A percentile compares a stretch with the other conserved stretches of the same genome.
Conservation (phyloP, 495 filamentous ascomycete genomes). For the Aspergillus ellipticus region DNA sequence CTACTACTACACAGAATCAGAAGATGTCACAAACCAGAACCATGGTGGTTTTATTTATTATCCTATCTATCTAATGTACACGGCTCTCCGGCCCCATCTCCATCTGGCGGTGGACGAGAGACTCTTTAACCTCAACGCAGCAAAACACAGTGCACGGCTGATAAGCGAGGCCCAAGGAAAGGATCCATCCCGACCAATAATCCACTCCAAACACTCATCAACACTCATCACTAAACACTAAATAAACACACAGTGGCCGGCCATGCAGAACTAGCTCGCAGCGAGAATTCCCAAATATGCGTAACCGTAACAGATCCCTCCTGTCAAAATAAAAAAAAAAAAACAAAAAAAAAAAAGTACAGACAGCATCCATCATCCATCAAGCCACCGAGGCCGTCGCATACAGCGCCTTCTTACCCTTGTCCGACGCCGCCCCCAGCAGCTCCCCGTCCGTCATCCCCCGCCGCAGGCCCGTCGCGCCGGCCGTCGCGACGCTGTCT, state of each 20-base stretch:
- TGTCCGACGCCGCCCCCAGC: constrained; percentile 18
- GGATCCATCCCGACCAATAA: neutral
- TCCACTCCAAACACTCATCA: neutral
- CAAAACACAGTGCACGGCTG: no score
- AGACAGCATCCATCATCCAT: no score
- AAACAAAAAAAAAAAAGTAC: no score
- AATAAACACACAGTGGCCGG: neutral
- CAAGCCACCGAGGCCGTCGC: constrained; percentile 23
- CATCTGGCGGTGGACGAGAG: no score
- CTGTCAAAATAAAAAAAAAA: no score
- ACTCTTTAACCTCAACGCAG: no score
- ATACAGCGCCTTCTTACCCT: constrained; percentile 18
- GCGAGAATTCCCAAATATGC: constrained; percentile 5
- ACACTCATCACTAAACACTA: neutral
- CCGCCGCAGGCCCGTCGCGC: constrained; percentile 19
- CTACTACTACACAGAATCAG: no score
- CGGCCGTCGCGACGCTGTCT: constrained; percentile 38
- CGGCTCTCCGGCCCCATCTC: no score
- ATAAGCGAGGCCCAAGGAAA: no score
- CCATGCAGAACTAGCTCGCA: constrained; percentile 1
- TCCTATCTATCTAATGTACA: no score
- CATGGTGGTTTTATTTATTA: no score
- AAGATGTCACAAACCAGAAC: neutral
- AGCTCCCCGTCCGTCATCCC: neutral
- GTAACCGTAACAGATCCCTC: no score